These are phyloP conservation scores for Geotrichum aggregatum DNA, from an alignment of 1,139 yeast species.

Conservation along the genomic window DNA sequence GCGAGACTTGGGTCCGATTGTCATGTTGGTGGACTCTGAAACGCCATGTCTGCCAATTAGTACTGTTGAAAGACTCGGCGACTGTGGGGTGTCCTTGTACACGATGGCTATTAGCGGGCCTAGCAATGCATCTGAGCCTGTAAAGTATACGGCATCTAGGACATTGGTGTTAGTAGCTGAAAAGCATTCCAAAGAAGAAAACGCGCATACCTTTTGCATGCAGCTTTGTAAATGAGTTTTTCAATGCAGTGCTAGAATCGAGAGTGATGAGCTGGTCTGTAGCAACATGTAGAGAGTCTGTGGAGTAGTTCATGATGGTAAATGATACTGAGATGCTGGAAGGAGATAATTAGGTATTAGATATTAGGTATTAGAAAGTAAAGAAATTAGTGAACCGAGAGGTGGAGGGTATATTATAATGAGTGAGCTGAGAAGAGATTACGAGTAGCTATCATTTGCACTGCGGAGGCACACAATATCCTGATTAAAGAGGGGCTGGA, in stretches of 20 bases:
- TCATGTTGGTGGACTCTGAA: conserved; percentile 56
- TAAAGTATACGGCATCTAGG: conserved; percentile 39
- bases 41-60: conserved; percentile 70
- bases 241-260: conserved; percentile 8
- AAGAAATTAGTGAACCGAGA: neutral
- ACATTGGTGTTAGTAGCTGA: neutral
- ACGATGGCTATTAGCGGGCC: conserved; percentile 38
- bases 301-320: neutral
- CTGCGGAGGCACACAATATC: neutral
- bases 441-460: neutral
- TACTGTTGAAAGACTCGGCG: conserved; percentile 48
- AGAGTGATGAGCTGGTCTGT: conserved; percentile 8
- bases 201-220: conserved; percentile 16
- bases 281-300: neutral
- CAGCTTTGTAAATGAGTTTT: conserved; percentile 8
- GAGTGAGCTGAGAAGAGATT: neutral
- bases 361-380: neutral
- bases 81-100: conserved; percentile 26
- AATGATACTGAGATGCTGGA: neutral
- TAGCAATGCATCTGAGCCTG: conserved; percentile 38
- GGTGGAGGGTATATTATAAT: neutral
- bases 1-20: conserved; percentile 57
- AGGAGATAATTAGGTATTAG: neutral
- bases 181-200: neutral
- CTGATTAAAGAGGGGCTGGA: neutral